Conservation (phyloP, 2,329 filamentous ascomycete species). For the Epicoccum nigrum region DNA sequence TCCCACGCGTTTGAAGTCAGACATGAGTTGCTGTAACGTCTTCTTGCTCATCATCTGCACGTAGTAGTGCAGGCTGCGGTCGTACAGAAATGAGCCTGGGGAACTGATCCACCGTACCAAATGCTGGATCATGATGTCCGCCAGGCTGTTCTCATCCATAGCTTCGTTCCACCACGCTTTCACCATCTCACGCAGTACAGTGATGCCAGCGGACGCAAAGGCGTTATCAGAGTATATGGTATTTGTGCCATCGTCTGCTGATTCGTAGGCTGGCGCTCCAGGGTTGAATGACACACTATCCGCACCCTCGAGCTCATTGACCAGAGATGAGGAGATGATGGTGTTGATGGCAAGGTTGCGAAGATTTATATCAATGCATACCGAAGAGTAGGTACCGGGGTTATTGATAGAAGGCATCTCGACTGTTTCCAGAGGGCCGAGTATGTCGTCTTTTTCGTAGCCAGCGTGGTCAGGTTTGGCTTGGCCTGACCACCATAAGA, state of each 20-base stretch:
- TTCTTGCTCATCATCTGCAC: conserved; percentile 99
- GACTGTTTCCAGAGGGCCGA: conserved; percentile 81
- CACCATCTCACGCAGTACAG: conserved; percentile 95
- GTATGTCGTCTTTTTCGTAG: conserved; percentile 89
- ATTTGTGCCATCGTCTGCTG: conserved; percentile 66
- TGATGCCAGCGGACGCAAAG: conserved; percentile 89
- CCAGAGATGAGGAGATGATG: conserved; percentile 91
- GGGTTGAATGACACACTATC: conserved; percentile 88
- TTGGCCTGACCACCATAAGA: conserved; percentile 94
- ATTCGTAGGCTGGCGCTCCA: conserved; percentile 66
- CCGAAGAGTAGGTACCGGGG: conserved; percentile 90
- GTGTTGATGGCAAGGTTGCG: conserved; percentile 98
- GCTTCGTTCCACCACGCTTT: conserved; percentile 98
- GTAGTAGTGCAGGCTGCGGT: conserved; percentile 92
- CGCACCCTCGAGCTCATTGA: conserved; percentile 92
- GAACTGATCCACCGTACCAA: conserved; percentile 96
- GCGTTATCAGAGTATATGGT: conserved; percentile 84
- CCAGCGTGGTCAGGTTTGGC: conserved; percentile 93
- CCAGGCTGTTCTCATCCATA: conserved; percentile 76
- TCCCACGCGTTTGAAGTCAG: conserved; percentile 91
- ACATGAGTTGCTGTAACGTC: conserved; percentile 95
- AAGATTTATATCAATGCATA: conserved; percentile 93
- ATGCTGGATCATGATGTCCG: conserved; percentile 96
- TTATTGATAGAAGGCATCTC: conserved; percentile 94
- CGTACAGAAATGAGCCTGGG: conserved; percentile 85